A percentile compares a stretch with the other conserved stretches of the same genome.
phyloP scores from a whole-genome alignment of 257 asterid species.

The Ligustrum vulgare region DNA sequence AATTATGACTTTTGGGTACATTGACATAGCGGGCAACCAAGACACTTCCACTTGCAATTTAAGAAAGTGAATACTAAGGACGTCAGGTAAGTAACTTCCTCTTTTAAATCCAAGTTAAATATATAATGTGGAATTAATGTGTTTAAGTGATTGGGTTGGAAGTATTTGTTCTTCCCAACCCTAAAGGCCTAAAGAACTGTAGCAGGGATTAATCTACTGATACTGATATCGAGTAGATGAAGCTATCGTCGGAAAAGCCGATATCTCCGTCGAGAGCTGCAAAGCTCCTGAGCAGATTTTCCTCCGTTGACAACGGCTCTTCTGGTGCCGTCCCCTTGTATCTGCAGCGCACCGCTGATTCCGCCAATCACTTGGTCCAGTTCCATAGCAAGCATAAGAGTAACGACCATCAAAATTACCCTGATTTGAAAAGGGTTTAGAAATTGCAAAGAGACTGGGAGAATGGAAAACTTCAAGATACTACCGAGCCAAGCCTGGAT shows the following conservation, averaged over 20 bases:
- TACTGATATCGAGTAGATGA: conserved; percentile 32
- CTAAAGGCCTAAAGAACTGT: not conserved
- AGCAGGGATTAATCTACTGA: not conserved
- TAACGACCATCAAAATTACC: not conserved
- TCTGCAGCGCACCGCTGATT: conserved; percentile 45
- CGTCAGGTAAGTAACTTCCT: no score
- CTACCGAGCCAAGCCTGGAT: not conserved
- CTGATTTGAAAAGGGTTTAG: conserved; percentile 16
- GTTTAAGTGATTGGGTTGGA: no score
- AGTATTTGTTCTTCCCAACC: no score
- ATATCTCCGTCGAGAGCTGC: conserved; percentile 51
- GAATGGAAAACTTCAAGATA: conserved; percentile 2
- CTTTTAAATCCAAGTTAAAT: no score
- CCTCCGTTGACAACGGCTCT: conserved; percentile 49
- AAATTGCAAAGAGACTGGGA: not conserved
- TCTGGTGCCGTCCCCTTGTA: conserved; percentile 46
- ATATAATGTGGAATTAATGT: no score
- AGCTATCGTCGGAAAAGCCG: conserved; percentile 40
- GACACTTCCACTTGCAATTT: no score
- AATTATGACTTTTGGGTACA: no score
- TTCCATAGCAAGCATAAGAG: conserved; percentile 32
- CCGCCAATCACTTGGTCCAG: conserved; percentile 49
- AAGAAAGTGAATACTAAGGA: no score
- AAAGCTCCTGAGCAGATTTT: conserved; percentile 40
- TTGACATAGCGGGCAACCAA: no score